Percentiles rank a stretch among this genome's conserved stretches.
Conservation (phyloP, 2,329 filamentous ascomycete species). For the Ophiosphaerella korrae region DNA sequence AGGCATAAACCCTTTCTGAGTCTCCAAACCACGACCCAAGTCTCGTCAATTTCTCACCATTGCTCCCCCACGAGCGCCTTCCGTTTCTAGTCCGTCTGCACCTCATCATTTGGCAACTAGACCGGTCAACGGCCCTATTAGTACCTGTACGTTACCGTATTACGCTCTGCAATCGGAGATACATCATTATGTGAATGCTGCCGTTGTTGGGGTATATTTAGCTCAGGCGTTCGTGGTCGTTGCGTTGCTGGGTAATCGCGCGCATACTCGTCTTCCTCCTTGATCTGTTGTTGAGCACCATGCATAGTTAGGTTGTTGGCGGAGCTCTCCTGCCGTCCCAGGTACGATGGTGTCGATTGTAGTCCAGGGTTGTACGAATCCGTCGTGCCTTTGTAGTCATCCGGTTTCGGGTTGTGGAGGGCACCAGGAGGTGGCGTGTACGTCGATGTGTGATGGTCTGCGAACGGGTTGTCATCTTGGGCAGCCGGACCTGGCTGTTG, state of each 20-base stretch:
- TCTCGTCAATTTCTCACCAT: neutral
- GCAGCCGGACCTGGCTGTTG: constrained; percentile 10
- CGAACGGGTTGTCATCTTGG: constrained; percentile 48
- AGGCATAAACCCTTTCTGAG: neutral
- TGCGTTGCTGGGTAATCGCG: constrained; percentile 24
- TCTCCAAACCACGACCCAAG: neutral
- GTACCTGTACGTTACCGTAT: constrained; percentile 46
- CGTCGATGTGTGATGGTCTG: constrained; percentile 47
- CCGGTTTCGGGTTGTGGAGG: constrained; percentile 19
- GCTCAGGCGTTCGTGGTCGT: constrained; percentile 35
- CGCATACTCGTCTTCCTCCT: constrained; percentile 30
- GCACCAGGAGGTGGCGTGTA: constrained; percentile 32
- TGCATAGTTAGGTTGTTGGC: constrained; percentile 54
- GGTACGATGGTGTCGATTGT: constrained; percentile 49
- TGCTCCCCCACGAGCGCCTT: constrained; percentile 16
- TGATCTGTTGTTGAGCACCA: constrained; percentile 38
- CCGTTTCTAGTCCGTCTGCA: constrained; percentile 10
- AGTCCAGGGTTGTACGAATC: constrained; percentile 42
- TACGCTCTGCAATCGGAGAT: constrained; percentile 44
- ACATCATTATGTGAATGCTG: constrained; percentile 33
- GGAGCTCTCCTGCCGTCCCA: constrained; percentile 52
- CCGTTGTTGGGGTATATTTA: constrained; percentile 13
- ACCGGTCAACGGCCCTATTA: constrained; percentile 18
- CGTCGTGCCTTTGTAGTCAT: constrained; percentile 27
- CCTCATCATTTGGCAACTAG: constrained; percentile 3